Evolutionary conservation across 2,329 filamentous ascomycete genomes (phyloP), one percentile per base, ranked within the genome.

Genomic region (Orbilia ellipsospora): DNA sequence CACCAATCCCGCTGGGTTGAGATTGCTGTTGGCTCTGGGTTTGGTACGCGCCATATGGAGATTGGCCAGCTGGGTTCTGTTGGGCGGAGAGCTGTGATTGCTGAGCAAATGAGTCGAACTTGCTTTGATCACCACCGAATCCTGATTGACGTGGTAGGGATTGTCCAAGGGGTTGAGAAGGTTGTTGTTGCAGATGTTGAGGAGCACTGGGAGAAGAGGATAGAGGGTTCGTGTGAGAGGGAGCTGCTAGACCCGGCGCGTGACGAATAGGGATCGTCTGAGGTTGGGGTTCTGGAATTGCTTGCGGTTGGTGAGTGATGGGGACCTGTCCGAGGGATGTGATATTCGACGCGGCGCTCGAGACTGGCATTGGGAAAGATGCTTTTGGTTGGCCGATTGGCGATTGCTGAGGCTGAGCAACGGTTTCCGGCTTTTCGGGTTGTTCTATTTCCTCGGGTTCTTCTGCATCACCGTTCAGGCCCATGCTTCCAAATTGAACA

Each of bases 401-500:
- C 81, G 97, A 94, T 78, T 94, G 92, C 28, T 94, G 94, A 77
- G 94, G 93, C 81, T 97, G 94, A 78, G 92, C 90, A 80, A 94
- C 90, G 67, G 95, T 98, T 86, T 98, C 94, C 48, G 94, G 90
- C 83, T 98, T 93, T 84, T 99, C 95, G 77, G 94, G 89, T 81
- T 97, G 93, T 48, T 75, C 72, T 78, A 94, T 93, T 81, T 98
- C 95, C 77, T 97, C 92, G 80, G 97, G 94, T 64, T 93, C 91
- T 57, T 94, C 91, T 73, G 83, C 81, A 75, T 88, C 88, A 63
- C 90, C 93, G 81, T 92, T 94, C 80, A 99, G 83, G 81, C 91
- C 96, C 86, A 99, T 92, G 82, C 94, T 96, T 77, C 95, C 95
- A 82, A 99, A 99, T 82, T 98, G 94, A 57, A 99, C 93, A 59